phyloP scores from a whole-genome alignment of 768 basidiomycete genomes.

The Phallus indusiatus region DNA sequence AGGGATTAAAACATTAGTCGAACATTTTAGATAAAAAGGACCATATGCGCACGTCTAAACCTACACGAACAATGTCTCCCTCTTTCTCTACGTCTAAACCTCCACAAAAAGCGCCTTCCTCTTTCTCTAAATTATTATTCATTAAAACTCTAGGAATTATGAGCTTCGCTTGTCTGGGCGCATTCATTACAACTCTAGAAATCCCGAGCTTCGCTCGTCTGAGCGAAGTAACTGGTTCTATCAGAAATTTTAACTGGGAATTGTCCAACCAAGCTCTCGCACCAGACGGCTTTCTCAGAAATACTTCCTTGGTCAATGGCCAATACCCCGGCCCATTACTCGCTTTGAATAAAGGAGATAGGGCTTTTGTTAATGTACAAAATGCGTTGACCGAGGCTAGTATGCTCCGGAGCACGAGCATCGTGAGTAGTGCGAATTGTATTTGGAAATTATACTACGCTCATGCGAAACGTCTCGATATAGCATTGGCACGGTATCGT shows the following conservation, averaged over 20 bases:
- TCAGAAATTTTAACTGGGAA: background rate
- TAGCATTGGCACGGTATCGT: conserved; percentile 9
- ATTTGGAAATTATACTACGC: background rate
- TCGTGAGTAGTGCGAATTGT: conserved; percentile 25
- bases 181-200: too few relatives aligned
- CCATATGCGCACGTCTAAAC: too few relatives aligned
- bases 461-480: background rate
- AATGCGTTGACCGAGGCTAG: conserved; percentile 34
- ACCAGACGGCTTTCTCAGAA: conserved; percentile 42
- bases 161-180: too few relatives aligned
- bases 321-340: conserved; percentile 42
- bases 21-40: too few relatives aligned
- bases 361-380: conserved; percentile 34
- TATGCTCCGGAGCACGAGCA: conserved; percentile 41
- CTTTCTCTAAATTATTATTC: too few relatives aligned
- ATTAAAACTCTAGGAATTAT: too few relatives aligned
- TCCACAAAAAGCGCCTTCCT: too few relatives aligned
- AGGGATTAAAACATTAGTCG: too few relatives aligned
- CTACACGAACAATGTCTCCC: too few relatives aligned
- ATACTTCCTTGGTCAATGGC: conserved; percentile 36
- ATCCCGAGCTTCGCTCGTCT: background rate
- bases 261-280: conserved; percentile 20
- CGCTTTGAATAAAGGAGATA: conserved; percentile 27
- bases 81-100: too few relatives aligned
- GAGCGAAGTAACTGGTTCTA: background rate